Conservation (phyloP, 768 basidiomycete genomes). For the Asterophora parasitica region DNA sequence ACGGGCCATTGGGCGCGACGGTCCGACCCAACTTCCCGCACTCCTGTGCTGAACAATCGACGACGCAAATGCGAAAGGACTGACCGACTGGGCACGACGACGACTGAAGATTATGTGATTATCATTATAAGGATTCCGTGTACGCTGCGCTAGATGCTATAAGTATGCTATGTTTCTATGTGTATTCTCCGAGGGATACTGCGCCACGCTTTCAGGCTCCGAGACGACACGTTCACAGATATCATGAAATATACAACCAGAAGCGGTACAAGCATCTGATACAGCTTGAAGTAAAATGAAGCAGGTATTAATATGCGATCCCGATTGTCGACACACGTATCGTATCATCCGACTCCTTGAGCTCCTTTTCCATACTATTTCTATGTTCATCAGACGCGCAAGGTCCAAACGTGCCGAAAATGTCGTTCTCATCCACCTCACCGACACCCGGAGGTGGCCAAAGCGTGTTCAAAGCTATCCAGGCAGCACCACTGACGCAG, state of each 20-base stretch:
- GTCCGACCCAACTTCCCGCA: no score
- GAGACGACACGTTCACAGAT: no score
- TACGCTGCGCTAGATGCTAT: slow-evolving; percentile 7
- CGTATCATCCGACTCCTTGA: neutral
- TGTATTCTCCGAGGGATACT: slow-evolving; percentile 14
- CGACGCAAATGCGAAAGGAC: neutral
- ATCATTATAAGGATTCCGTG: slow-evolving; percentile 4
- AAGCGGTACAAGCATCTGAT: no score
- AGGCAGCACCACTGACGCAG: slow-evolving; percentile 19
- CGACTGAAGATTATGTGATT: slow-evolving; percentile 10
- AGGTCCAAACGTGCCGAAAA: slow-evolving; percentile 19
- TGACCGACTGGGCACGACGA: slow-evolving; percentile 7
- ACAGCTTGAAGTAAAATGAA: no score
- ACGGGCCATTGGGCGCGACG: no score
- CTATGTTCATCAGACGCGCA: neutral
- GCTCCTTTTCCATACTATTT: neutral
- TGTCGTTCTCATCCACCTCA: slow-evolving; percentile 19
- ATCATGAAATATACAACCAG: no score
- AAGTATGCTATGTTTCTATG: slow-evolving; percentile 17
- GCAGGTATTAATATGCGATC: neutral
- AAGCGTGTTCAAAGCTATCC: slow-evolving; percentile 18
- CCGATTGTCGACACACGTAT: no score
- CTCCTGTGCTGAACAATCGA: neutral
- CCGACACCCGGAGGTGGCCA: slow-evolving; percentile 22
- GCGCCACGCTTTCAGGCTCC: no score